Conservation (phyloP, 2,329 filamentous ascomycete species). For the Arthrobotrys sphaeroides region DNA sequence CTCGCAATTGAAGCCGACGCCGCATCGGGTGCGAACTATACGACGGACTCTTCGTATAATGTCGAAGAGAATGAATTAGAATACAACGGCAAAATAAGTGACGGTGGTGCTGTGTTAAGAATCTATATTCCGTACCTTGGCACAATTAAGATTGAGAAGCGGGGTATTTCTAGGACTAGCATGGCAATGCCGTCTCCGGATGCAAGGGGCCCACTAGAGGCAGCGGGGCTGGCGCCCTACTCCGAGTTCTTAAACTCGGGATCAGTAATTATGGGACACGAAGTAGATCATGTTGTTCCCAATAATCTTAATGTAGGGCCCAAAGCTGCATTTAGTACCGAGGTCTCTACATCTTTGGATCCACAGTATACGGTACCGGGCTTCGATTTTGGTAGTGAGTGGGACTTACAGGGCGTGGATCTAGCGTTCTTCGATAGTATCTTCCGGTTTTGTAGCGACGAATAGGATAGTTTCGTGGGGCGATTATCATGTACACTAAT, state of each 20-base stretch:
- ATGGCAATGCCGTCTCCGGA: too few species aligned
- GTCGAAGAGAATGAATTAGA: slow-evolving; percentile 56
- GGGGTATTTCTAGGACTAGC: slow-evolving; percentile 20
- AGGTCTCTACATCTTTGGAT: neutral
- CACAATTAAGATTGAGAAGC: slow-evolving; percentile 60
- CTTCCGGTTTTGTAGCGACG: slow-evolving; percentile 13
- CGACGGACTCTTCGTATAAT: slow-evolving; percentile 52
- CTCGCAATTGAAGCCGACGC: slow-evolving; percentile 62
- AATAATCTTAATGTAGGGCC: neutral
- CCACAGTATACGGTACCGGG: neutral
- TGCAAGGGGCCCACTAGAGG: too few species aligned
- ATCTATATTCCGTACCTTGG: slow-evolving; percentile 64
- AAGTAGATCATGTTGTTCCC: neutral
- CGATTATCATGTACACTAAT: too few species aligned
- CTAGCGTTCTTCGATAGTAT: slow-evolving; percentile 59
- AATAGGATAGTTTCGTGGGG: neutral
- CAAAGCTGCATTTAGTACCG: neutral
- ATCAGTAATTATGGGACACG: neutral
- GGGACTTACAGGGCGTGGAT: slow-evolving; percentile 60
- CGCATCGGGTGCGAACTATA: slow-evolving; percentile 58
- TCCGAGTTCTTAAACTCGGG: neutral
- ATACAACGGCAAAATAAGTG: slow-evolving; percentile 53
- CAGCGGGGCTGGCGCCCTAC: neutral
- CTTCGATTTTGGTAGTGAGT: slow-evolving; percentile 57
- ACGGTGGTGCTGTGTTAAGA: slow-evolving; percentile 56